These are phyloP conservation scores for Lolium perenne DNA, from an alignment of 176 grass and related monocot species.

Conservation along the genomic window DNA sequence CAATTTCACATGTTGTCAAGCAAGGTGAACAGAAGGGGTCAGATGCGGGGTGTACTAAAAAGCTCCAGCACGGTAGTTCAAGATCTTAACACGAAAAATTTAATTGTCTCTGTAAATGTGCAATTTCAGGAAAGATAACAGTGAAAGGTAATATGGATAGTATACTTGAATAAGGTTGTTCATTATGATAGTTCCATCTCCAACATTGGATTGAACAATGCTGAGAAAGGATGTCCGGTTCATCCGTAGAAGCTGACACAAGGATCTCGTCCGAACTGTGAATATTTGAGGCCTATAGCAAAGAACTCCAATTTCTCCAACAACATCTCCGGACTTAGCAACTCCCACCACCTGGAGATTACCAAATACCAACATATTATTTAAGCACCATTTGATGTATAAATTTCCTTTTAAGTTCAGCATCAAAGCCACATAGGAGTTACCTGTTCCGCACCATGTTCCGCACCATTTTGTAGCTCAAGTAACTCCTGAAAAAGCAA, in stretches of 20 bases:
- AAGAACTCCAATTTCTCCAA: constrained; percentile 97
- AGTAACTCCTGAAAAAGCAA: constrained; percentile 77
- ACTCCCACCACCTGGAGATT: constrained; percentile 54
- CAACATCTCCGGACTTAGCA: constrained; percentile 72
- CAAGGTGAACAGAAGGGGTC: neutral
- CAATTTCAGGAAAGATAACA: constrained; percentile 8
- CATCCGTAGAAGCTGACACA: constrained; percentile 87
- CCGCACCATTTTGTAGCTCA: constrained; percentile 53
- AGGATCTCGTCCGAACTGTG: constrained; percentile 89
- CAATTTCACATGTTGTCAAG: neutral
- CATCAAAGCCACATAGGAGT: constrained; percentile 40
- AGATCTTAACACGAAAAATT: neutral
- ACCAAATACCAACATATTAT: constrained; percentile 36
- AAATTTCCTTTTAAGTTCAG: constrained; percentile 27
- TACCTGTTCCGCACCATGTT: constrained; percentile 63
- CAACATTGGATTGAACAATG: constrained; percentile 91
- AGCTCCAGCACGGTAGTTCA: neutral
- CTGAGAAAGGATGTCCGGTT: constrained; percentile 82
- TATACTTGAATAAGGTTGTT: constrained; percentile 90
- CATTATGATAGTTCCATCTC: constrained; percentile 91
- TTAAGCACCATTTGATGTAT: constrained; percentile 36
- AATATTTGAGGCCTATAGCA: constrained; percentile 93
- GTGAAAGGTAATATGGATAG: constrained; percentile 19
- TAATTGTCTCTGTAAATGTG: neutral
- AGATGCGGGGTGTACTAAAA: neutral